Evolutionary conservation across 331 rosid species (phyloP), one percentile per base, ranked within the genome.

Genomic region (Dryas integrifolia): DNA sequence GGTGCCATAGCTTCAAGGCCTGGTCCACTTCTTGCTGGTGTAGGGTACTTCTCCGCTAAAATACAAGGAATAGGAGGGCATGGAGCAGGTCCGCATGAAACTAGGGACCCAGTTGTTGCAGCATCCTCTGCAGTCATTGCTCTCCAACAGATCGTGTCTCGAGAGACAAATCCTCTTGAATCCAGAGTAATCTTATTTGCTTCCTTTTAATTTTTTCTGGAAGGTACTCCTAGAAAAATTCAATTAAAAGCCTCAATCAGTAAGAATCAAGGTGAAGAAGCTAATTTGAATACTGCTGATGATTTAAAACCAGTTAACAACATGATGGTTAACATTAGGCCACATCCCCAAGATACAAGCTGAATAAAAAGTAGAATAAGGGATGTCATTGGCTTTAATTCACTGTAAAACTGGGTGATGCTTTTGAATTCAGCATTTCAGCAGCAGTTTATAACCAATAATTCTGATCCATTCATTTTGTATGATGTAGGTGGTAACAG

Each of bases 81-180:
- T 50, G 86, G 72, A 41, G 70, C 86, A 16, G 6, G 45, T 50
- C 85, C 85, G 50, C 85, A 81, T 73, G 44, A 53, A 55, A 63
- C 79, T 3, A 72, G 64, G 73, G 83, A 82, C 78, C 86, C 83
- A 21, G 60, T 79, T 62, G 55, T 72, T 45, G 83, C 84, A 1
- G 75, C 86, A 49, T 75, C 84, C 41, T 72, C 63, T 16, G 69
- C 76, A 60, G 73, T 65, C 67, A 56, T 79, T 30, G 77, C 87
- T 50, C 82, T 79, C 35, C 87, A 79, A 73, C 87, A 83, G 39
- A 83, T 76, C 15, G 82, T 83, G 40, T 79, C 84, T 14, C 78
- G 77, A 3, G 84, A 79, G 55, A 79, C 77, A 0, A 58, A 83
- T 76, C 87, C 84, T 1, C 82, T 83, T 7, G 80, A 79, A 68